Conservation (phyloP, 1,284 basidiomycete species). For the Agaricales sp. region DNA sequence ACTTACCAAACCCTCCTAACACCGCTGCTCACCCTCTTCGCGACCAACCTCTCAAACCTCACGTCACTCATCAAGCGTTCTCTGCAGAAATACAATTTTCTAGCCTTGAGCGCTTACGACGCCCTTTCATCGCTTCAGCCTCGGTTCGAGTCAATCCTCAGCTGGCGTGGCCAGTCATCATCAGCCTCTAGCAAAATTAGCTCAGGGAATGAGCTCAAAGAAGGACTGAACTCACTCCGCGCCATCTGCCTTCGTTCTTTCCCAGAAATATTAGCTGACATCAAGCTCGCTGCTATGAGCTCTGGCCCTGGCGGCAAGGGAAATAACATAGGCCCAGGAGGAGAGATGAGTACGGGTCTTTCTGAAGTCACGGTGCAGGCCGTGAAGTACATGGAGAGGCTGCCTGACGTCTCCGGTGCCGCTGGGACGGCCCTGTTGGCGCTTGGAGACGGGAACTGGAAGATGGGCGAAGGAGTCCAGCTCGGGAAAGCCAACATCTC, state of each 20-base stretch:
- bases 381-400: conserved; percentile 52
- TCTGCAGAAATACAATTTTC: conserved; percentile 75
- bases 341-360: conserved; percentile 47
- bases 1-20: conserved; percentile 51
- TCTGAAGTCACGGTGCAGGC: conserved; percentile 58
- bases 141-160: conserved; percentile 41
- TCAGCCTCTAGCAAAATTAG: conserved; percentile 29
- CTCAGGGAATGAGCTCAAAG: conserved; percentile 60
- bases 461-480: conserved; percentile 72
- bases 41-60: conserved; percentile 48
- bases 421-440: conserved; percentile 52
- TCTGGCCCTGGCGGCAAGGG: conserved; percentile 24
- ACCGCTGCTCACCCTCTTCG: conserved; percentile 56
- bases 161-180: not conserved
- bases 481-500: conserved; percentile 32
- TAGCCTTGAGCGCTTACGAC: conserved; percentile 62
- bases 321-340: conserved; percentile 24
- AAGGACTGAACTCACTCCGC: conserved; percentile 51
- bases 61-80: conserved; percentile 68
- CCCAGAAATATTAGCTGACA: conserved; percentile 68
- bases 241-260: conserved; percentile 67
- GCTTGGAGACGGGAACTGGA: conserved; percentile 79
- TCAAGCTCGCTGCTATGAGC: conserved; percentile 36
- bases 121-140: conserved; percentile 41
- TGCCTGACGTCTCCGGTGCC: conserved; percentile 59